Evolutionary conservation across 2,329 filamentous ascomycete genomes (phyloP), one percentile per base, ranked within the genome.

Genomic region (Fusarium clavum): DNA sequence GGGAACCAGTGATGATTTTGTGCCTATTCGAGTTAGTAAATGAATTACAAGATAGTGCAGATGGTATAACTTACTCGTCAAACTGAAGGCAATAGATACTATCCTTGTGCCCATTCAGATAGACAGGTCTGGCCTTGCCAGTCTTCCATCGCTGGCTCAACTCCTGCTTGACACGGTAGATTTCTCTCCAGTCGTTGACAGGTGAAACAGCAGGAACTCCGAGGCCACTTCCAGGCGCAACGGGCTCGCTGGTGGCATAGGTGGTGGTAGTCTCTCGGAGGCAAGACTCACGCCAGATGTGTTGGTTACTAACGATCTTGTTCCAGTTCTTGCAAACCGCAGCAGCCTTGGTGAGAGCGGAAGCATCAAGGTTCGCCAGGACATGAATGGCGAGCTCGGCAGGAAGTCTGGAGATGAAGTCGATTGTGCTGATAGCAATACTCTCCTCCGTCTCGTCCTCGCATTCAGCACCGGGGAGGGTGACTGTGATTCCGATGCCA

Each of bases 41-140:
- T 11, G 34, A 29, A 20, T 47, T 27, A 22, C 5, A 16, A 44
- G 8, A 20, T 51, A 18, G 40, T 9, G n/a, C 14, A 25, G 20
- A 29, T 30, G 27, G 83, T 90, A 29, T 29, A 24, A 84, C 91
- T 74, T 87, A 94, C 91, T 98, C 95, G 79, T 99, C 96, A 78
- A 98, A 99, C 78, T 99, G 96, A 60, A 97, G 88, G 80, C 96
- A 99, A 82, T 99, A 99, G 61, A 99, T 97, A 71, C 94, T 98
- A 79, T 99, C 96, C 27, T 91, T 90, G 79, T 99, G 96, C 4
- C 96, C 96, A 75, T 96, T 94, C 24, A 99, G 86, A 79, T 98
- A 98, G 59, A 97, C 90, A 1, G 94, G 91, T 47, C 89, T 91
- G 11, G 94, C 93, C 71, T 91, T 90, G 59, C 92, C 92, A 53